Percentiles rank a stretch among this genome's conserved stretches.
Conservation (phyloP, 345 rosid genomes). For the Combretum micranthum region DNA sequence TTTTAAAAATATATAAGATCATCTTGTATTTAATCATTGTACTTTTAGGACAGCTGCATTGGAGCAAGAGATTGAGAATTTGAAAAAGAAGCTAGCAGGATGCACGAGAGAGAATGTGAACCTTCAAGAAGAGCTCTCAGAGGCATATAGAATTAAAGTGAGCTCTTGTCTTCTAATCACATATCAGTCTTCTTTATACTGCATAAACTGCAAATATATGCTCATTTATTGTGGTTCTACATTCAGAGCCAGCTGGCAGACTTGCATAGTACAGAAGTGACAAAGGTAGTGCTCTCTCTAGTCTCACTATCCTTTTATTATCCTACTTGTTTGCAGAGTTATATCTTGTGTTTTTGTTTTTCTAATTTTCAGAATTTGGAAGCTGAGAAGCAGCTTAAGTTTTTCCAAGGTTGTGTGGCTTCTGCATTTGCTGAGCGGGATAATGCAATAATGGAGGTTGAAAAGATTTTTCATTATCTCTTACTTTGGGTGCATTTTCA, state of each 20-base stretch:
- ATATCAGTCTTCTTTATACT: background rate
- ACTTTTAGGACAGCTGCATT: constrained; percentile 87
- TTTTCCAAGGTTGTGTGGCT: constrained; percentile 94
- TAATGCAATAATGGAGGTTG: constrained; percentile 88
- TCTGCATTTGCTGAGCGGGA: constrained; percentile 98
- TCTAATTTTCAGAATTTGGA: constrained; percentile 61
- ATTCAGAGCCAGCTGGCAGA: constrained; percentile 82
- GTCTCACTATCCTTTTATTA: background rate
- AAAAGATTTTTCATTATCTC: background rate
- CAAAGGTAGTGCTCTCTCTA: constrained; percentile 47
- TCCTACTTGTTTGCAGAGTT: background rate
- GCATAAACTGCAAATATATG: background rate
- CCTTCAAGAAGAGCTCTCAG: constrained; percentile 98
- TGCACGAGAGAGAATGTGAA: constrained; percentile 66
- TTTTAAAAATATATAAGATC: background rate
- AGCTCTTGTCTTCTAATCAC: constrained; percentile 4
- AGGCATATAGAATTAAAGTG: constrained; percentile 90
- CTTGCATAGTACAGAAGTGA: constrained; percentile 70
- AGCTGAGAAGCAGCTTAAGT: constrained; percentile 87
- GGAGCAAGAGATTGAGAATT: constrained; percentile 95
- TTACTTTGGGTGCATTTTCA: background rate
- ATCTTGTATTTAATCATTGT: constrained; percentile 15
- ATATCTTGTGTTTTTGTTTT: constrained; percentile 7
- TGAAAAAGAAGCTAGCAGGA: constrained; percentile 58
- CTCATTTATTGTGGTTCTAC: constrained; percentile 8